Percentiles rank a stretch among this genome's conserved stretches.
phyloP scores from a whole-genome alignment of 768 basidiomycete genomes.

The Sistotremastrum suecicum region DNA sequence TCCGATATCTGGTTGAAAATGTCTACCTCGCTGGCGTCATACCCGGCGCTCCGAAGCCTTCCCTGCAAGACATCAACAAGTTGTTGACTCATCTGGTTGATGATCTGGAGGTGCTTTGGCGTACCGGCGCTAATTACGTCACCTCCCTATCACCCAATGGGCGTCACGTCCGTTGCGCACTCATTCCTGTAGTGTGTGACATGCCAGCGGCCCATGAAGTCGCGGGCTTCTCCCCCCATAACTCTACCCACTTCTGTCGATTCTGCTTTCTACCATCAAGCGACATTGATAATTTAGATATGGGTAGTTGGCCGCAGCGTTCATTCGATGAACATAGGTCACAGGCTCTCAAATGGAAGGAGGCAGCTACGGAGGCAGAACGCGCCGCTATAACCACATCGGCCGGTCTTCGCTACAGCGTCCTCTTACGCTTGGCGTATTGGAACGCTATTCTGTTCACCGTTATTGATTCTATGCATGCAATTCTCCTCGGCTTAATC shows the following conservation, averaged over 20 bases:
- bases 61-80: slow-evolving; percentile 11
- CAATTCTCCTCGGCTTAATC: slow-evolving; percentile 15
- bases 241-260: slow-evolving; percentile 19
- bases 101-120: slow-evolving; percentile 12
- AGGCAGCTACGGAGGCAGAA: too few relatives aligned
- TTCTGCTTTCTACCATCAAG: slow-evolving; percentile 5
- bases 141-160: slow-evolving; percentile 12
- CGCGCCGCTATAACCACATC: too few relatives aligned
- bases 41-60: slow-evolving; percentile 21
- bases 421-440: slow-evolving; percentile 20
- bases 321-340: slow-evolving; percentile 3
- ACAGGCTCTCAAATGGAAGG: slow-evolving; percentile 10
- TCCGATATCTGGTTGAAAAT: slow-evolving; percentile 19
- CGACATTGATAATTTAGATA: slow-evolving; percentile 1
- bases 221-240: slow-evolving; percentile 16
- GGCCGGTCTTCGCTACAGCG: slow-evolving; percentile 19
- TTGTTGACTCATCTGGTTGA: slow-evolving; percentile 12
- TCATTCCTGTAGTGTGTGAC: slow-evolving; percentile 21
- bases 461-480: slow-evolving; percentile 25
- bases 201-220: slow-evolving; percentile 20
- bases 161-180: slow-evolving; percentile 10
- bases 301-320: slow-evolving; percentile 2
- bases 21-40: slow-evolving; percentile 22
- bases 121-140: slow-evolving; percentile 14
- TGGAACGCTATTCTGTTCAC: slow-evolving; percentile 16